phyloP scores from a whole-genome alignment of 2,329 filamentous ascomycete genomes.

The Fusarium protoensiforme region DNA sequence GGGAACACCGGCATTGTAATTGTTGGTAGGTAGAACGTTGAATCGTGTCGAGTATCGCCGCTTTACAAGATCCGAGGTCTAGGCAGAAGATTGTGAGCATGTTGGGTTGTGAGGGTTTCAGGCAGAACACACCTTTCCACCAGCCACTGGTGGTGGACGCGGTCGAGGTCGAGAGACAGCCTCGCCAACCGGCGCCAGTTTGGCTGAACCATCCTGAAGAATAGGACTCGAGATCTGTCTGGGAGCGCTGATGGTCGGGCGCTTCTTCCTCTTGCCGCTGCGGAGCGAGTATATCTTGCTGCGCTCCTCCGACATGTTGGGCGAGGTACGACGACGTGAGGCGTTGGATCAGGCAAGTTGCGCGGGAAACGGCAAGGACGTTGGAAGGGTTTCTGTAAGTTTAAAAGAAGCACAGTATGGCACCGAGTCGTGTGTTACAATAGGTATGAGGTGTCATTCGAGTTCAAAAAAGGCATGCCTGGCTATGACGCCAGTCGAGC shows the following conservation, averaged over 20 bases:
- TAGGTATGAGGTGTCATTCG: constrained; percentile 8
- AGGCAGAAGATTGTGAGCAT: constrained; percentile 35
- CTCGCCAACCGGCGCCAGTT: constrained; percentile 38
- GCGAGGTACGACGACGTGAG: constrained; percentile 6
- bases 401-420: not conserved
- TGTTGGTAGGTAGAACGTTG: constrained; percentile 78
- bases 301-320: constrained; percentile 69
- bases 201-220: constrained; percentile 59
- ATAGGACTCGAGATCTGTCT: constrained; percentile 72
- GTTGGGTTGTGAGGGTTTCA: constrained; percentile 1
- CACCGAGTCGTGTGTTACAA: not conserved
- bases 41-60: constrained; percentile 94
- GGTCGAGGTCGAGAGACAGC: constrained; percentile 52
- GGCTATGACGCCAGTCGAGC: constrained; percentile 33
- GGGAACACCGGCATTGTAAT: constrained; percentile 76
- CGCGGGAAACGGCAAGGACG: not conserved
- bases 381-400: not conserved
- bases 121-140: constrained; percentile 63
- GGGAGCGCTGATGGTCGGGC: constrained; percentile 71
- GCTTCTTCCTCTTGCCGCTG: constrained; percentile 70
- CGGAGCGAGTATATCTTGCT: constrained; percentile 70
- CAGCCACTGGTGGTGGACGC: constrained; percentile 61
- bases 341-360: not conserved
- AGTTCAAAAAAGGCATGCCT: constrained; percentile 9
- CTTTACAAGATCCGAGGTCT: constrained; percentile 89